phyloP scores from a whole-genome alignment of 495 filamentous ascomycete genomes.

The Ramalina intermedia region DNA sequence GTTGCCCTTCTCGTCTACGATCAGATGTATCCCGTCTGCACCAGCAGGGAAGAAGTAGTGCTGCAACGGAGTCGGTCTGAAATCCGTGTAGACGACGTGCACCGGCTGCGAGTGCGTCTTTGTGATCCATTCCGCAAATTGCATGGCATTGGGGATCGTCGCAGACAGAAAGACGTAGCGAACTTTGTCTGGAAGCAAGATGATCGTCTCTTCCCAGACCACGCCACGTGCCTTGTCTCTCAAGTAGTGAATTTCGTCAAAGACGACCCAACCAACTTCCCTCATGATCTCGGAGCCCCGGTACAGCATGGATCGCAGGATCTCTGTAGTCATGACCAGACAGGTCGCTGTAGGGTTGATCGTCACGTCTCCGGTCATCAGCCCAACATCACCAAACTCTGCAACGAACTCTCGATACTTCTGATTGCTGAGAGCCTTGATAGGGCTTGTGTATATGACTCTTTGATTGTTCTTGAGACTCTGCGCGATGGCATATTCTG shows the following conservation, averaged over 20 bases:
- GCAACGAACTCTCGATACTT: constrained; percentile 93
- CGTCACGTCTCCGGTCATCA: constrained; percentile 98
- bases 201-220: constrained; percentile 98
- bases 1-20: constrained; percentile 89
- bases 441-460: constrained; percentile 98
- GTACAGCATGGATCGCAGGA: constrained; percentile 96
- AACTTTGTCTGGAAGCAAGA: constrained; percentile 92
- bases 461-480: constrained; percentile 93
- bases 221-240: constrained; percentile 88
- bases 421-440: constrained; percentile 96
- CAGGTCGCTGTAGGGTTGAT: constrained; percentile 98
- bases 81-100: constrained; percentile 97
- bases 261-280: constrained; percentile 93
- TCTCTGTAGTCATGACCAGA: constrained; percentile 98
- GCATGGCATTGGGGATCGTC: constrained; percentile 98
- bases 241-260: constrained; percentile 98
- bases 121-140: constrained; percentile 96
- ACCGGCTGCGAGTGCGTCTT: constrained; percentile 95
- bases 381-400: constrained; percentile 90
- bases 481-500: constrained; percentile 96
- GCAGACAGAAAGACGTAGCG: constrained; percentile 96
- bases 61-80: constrained; percentile 87
- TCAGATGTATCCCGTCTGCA: constrained; percentile 80
- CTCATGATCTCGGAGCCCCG: constrained; percentile 98
- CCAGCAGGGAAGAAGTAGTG: constrained; percentile 96